These are phyloP conservation scores for Gardenia jasminoides DNA, from an alignment of 257 asterid species.

Conservation along the genomic window DNA sequence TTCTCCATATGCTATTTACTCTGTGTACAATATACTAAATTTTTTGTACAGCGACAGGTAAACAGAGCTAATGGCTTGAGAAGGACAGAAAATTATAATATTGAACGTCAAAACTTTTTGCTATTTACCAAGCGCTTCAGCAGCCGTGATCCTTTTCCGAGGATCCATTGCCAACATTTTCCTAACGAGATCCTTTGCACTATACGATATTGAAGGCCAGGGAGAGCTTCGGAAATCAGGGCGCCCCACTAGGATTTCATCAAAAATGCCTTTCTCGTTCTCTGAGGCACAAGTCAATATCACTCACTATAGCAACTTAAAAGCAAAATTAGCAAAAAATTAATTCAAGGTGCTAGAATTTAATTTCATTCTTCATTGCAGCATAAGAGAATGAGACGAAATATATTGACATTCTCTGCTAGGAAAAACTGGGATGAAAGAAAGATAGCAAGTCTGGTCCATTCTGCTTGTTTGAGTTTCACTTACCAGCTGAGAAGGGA, in stretches of 20 bases:
- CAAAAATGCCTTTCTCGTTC: constrained; percentile 36
- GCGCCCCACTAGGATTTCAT: constrained; percentile 28
- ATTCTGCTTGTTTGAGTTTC: not conserved
- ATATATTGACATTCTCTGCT: not conserved
- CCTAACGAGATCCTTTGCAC: constrained; percentile 44
- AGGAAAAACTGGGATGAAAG: not conserved
- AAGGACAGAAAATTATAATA: not conserved
- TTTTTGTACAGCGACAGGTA: not conserved
- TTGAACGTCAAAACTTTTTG: not conserved
- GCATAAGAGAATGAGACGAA: not conserved
- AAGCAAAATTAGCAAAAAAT: not conserved
- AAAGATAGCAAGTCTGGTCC: not conserved
- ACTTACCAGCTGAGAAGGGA: constrained; percentile 37
- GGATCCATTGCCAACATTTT: constrained; percentile 43
- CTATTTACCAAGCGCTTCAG: constrained; percentile 37
- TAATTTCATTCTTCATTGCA: not conserved
- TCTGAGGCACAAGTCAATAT: constrained; percentile 23
- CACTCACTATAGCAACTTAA: not conserved
- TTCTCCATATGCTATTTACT: not conserved
- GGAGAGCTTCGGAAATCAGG: constrained; percentile 40
- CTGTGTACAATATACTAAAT: not conserved
- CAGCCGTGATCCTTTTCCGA: constrained; percentile 37
- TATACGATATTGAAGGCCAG: constrained; percentile 46
- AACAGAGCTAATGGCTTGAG: not conserved
- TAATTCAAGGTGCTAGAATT: not conserved